Evolutionary conservation across 192 early-diverging fungal genomes (phyloP).

Genomic region (Linnemannia zychae): DNA sequence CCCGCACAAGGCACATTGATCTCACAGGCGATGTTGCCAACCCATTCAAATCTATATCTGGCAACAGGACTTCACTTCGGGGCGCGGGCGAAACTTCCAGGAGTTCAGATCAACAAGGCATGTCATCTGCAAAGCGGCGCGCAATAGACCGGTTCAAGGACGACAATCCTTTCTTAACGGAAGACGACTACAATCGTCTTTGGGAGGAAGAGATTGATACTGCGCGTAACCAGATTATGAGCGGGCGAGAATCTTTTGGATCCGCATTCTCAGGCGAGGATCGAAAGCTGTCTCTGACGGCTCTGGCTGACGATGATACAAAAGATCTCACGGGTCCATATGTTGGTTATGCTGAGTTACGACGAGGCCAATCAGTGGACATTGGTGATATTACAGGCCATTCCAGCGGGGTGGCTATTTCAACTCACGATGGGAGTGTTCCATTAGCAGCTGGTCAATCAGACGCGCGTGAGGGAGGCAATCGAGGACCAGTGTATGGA

Average conservation of each 20-base stretch:
- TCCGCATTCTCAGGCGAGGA: neutral
- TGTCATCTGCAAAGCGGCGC: constrained; percentile 10
- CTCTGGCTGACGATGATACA: constrained; percentile 19
- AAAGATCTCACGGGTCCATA: constrained; percentile 27
- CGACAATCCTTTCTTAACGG: constrained; percentile 42
- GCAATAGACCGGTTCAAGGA: constrained; percentile 22
- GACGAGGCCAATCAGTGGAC: neutral
- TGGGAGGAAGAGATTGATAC: constrained; percentile 40
- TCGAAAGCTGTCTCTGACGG: neutral
- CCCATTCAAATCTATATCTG: constrained; percentile 8
- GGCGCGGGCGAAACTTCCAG: neutral
- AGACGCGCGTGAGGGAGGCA: neutral
- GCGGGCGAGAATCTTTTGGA: constrained; percentile 21
- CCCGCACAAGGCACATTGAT: constrained; percentile 30
- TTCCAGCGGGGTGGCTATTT: neutral
- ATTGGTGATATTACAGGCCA: constrained; percentile 29
- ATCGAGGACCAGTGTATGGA: neutral
- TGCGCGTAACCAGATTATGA: neutral
- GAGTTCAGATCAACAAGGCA: neutral
- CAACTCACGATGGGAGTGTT: neutral
- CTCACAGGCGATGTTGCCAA: constrained; percentile 8
- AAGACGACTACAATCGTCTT: constrained; percentile 27
- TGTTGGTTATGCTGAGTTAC: neutral
- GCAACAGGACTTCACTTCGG: neutral
- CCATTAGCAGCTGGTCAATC: neutral